Evolutionary conservation across 352 stramenopile genomes (phyloP).

Genomic region (Phytophthora multivora): DNA sequence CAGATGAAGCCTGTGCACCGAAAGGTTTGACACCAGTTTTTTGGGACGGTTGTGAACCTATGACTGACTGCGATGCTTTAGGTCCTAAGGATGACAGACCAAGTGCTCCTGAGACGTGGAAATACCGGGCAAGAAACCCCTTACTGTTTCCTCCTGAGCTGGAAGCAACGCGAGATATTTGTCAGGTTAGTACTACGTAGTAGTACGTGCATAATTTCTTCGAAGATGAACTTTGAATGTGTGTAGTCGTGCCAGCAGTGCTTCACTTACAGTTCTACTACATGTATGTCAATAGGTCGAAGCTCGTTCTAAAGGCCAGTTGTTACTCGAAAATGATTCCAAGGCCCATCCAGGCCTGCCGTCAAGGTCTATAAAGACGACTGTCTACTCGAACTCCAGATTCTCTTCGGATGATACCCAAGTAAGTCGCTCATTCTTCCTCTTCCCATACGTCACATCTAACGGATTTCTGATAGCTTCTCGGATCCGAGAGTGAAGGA

Average conservation of each 20-base stretch:
- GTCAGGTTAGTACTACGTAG: conserved; percentile 47
- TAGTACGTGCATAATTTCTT: background rate
- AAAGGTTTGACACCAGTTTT: conserved; percentile 42
- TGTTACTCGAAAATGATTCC: conserved; percentile 54
- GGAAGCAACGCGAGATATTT: conserved; percentile 59
- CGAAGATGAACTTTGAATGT: background rate
- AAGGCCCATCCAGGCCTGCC: conserved; percentile 30
- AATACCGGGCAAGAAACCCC: conserved; percentile 72
- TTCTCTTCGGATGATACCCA: conserved; percentile 41
- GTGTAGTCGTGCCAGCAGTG: background rate
- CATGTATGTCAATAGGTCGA: conserved; percentile 29
- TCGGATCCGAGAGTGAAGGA: background rate
- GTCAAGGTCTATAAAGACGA: conserved; percentile 46
- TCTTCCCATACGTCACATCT: background rate
- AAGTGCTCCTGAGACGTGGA: conserved; percentile 75
- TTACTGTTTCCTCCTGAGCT: conserved; percentile 81
- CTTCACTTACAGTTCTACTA: background rate
- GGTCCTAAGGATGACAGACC: conserved; percentile 64
- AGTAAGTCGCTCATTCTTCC: conserved; percentile 19
- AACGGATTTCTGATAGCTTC: background rate
- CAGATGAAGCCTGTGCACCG: conserved; percentile 58
- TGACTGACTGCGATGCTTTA: conserved; percentile 18
- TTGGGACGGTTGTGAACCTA: background rate
- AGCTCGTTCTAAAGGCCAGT: conserved; percentile 5
- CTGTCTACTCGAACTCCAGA: conserved; percentile 77